These are phyloP conservation scores for Cardiospermum halicacabum DNA, from an alignment of 345 rosid species.

Conservation along the genomic window DNA sequence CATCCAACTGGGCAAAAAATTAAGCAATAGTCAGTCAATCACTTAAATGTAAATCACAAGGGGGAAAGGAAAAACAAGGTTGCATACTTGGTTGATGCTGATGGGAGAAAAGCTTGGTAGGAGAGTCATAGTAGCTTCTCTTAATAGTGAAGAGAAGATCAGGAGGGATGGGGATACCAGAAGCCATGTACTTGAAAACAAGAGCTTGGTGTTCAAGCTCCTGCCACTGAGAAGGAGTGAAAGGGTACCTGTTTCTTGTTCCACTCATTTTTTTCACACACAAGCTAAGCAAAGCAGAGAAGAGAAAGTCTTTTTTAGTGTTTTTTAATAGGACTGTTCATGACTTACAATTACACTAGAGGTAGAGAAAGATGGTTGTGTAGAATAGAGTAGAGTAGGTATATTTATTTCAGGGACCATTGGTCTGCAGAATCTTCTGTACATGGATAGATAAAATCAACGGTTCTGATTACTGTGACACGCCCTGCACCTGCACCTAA, in stretches of 20 bases:
- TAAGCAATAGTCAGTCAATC: not conserved
- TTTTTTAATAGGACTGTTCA: not conserved
- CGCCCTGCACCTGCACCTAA: slow-evolving; percentile 41
- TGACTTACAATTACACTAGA: not conserved
- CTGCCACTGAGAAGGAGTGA: slow-evolving; percentile 85
- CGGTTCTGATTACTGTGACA: slow-evolving; percentile 55
- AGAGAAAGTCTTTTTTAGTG: not conserved
- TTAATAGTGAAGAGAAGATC: slow-evolving; percentile 73
- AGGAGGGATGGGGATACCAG: slow-evolving; percentile 72
- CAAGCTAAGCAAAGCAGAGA: slow-evolving; percentile 9
- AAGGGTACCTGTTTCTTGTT: slow-evolving; percentile 51
- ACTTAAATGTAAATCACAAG: not conserved
- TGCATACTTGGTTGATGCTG: slow-evolving; percentile 52
- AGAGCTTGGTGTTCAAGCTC: slow-evolving; percentile 92
- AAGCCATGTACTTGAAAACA: slow-evolving; percentile 70
- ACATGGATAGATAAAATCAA: slow-evolving; percentile 52
- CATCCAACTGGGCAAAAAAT: slow-evolving; percentile 52
- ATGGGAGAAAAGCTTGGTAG: slow-evolving; percentile 43
- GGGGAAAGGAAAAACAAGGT: not conserved
- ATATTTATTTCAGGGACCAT: slow-evolving; percentile 70
- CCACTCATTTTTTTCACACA: slow-evolving; percentile 28
- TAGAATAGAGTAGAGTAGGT: slow-evolving; percentile 33
- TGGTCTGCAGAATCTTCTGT: slow-evolving; percentile 60
- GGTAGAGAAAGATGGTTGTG: not conserved
- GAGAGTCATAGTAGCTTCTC: slow-evolving; percentile 48